Percentiles rank a stretch among this genome's conserved stretches.
phyloP scores from a whole-genome alignment of 2,329 filamentous ascomycete genomes.

The Fusarium euwallaceae region DNA sequence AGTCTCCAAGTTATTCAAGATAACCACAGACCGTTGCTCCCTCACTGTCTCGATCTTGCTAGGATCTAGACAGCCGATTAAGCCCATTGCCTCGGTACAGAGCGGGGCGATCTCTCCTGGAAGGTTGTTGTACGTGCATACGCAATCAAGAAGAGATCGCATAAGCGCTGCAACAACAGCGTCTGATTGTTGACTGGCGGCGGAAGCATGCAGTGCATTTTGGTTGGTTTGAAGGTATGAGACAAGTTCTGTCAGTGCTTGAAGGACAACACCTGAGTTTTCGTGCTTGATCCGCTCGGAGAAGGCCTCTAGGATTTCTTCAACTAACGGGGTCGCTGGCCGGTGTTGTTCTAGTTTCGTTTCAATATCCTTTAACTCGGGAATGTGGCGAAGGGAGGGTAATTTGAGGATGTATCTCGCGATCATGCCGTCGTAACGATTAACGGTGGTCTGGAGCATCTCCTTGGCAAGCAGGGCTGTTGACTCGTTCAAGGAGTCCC shows the following conservation, averaged over 20 bases:
- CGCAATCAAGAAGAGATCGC: constrained; percentile 86
- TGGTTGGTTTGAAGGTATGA: constrained; percentile 81
- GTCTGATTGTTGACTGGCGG: constrained; percentile 87
- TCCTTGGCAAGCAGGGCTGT: constrained; percentile 71
- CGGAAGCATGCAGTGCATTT: constrained; percentile 81
- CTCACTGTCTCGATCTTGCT: constrained; percentile 86
- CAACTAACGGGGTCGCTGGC: constrained; percentile 54
- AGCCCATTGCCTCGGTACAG: constrained; percentile 85
- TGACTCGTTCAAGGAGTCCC: constrained; percentile 73
- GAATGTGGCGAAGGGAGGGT: constrained; percentile 81
- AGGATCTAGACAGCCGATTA: constrained; percentile 92
- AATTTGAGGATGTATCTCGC: constrained; percentile 78
- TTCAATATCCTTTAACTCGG: constrained; percentile 77
- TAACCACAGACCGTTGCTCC: constrained; percentile 85
- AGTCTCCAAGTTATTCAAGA: constrained; percentile 87
- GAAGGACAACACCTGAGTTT: constrained; percentile 85
- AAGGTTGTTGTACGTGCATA: constrained; percentile 80
- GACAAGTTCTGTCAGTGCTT: constrained; percentile 82
- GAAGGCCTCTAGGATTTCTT: constrained; percentile 78
- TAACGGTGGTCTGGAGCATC: constrained; percentile 75
- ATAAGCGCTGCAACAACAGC: constrained; percentile 78
- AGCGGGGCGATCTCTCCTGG: constrained; percentile 77
- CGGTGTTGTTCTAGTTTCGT: constrained; percentile 74
- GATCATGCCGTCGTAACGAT: constrained; percentile 72
- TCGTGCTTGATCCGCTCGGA: constrained; percentile 83